Evolutionary conservation across 805 yeast species (phyloP), one percentile per base, ranked within the genome.

Genomic region (Pichia heedii): DNA sequence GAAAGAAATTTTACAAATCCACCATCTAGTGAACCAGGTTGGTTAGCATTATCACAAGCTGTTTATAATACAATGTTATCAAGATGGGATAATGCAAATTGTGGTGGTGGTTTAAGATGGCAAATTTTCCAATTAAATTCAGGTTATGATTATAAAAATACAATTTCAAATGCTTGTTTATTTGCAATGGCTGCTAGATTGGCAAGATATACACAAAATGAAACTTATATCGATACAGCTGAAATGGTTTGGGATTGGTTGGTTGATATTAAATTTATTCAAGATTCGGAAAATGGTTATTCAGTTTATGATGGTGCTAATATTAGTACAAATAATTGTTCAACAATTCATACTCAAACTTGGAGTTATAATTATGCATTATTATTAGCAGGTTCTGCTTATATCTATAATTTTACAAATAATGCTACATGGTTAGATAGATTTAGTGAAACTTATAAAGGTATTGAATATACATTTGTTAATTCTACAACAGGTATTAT

Each of bases 101-200:
- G 86, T 60, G 70, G 63, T 36, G 96, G 96, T 41, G 96, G 96
- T 2, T 69, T 86, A 45, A 75, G 96, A 65, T 86, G 96, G 96
- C 96, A 86, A 68, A 87, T 86, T 51, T 87, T 83, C 65, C 73
- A 81, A 42, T 86, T 88, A 87, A 87, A 87, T 61, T 70, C 84
- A 8, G 96, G 96, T 48, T 86, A 85, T 61, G 79, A 82, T 60
- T 86, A 86, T 65, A 86, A 86, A 61, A 87, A 87, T 65, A 66
- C 89, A n/a, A 84, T 86, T 51, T 74, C 93, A n/a, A 86, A 85
- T 60, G 94, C 94, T 3, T 77, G 84, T 51, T 63, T 87, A 42
- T 85, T 87, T 72, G 79, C 81, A 51, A 65, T 86, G 35, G 89
- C 86, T 21, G 93, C 95, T 3, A 73, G 96, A 50, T 72, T 86